These are phyloP conservation scores for Emmonsiellopsis sp. DNA, from an alignment of 2,329 filamentous ascomycete species.

Conservation along the genomic window DNA sequence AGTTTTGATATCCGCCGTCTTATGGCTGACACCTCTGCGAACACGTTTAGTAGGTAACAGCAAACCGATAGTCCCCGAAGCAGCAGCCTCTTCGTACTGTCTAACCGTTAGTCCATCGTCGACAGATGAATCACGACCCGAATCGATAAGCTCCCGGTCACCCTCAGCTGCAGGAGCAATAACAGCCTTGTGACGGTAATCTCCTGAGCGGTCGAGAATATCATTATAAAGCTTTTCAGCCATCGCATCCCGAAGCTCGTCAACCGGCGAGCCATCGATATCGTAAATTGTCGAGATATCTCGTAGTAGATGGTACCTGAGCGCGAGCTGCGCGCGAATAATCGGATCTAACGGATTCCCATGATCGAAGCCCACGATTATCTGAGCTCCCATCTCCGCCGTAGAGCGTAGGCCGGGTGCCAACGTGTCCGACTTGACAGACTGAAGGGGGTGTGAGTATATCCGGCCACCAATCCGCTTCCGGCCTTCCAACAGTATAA, in stretches of 20 bases:
- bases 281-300: conserved; percentile 85
- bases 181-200: conserved; percentile 72
- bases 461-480: conserved; percentile 82
- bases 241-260: conserved; percentile 66
- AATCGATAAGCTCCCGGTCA: conserved; percentile 69
- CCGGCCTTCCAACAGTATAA: conserved; percentile 79
- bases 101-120: conserved; percentile 64
- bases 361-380: conserved; percentile 91
- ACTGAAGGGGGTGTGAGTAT: conserved; percentile 66
- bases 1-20: conserved; percentile 44
- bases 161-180: conserved; percentile 67
- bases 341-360: conserved; percentile 91
- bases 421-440: conserved; percentile 46
- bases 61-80: conserved; percentile 43
- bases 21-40: conserved; percentile 36
- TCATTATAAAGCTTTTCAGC: conserved; percentile 93
- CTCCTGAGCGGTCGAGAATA: conserved; percentile 80
- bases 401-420: conserved; percentile 56
- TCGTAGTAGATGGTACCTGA: conserved; percentile 74
- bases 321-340: conserved; percentile 77
- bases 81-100: conserved; percentile 60
- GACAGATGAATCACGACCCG: conserved; percentile 65
- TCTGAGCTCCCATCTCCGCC: conserved; percentile 95
- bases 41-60: conserved; percentile 34
- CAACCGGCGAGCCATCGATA: conserved; percentile 51